Percentiles rank a stretch among this genome's conserved stretches.
phyloP scores from a whole-genome alignment of 73 alveolate species.

The Loxodes magnus region DNA sequence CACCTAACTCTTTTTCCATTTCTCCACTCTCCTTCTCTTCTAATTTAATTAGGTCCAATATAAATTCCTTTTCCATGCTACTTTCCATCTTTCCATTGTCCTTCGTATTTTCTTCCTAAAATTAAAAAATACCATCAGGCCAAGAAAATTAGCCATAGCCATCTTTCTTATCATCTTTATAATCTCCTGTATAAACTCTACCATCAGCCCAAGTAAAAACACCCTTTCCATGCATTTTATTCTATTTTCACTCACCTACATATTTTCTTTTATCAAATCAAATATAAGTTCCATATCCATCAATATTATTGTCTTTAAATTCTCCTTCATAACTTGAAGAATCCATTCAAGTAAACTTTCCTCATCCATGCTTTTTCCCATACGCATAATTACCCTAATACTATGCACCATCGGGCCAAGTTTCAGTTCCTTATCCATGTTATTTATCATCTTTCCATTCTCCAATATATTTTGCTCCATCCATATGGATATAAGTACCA shows the following conservation, averaged over 20 bases:
- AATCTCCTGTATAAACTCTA: slow-evolving; percentile 43
- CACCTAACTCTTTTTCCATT: slow-evolving; percentile 46
- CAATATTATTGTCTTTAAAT: slow-evolving; percentile 45
- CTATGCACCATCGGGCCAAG: slow-evolving; percentile 64
- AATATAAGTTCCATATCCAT: slow-evolving; percentile 58
- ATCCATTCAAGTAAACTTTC: slow-evolving; percentile 36
- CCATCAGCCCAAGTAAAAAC: slow-evolving; percentile 63
- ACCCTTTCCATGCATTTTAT: slow-evolving; percentile 66
- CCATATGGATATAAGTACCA: slow-evolving; percentile 19
- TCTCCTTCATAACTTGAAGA: slow-evolving; percentile 53
- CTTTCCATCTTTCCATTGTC: slow-evolving; percentile 53
- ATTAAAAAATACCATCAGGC: no score
- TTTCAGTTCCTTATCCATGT: slow-evolving; percentile 61
- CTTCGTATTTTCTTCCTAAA: slow-evolving; percentile 28
- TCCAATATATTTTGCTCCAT: slow-evolving; percentile 35
- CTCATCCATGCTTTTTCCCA: slow-evolving; percentile 57
- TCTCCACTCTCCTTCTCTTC: slow-evolving; percentile 50
- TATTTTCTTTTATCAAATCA: slow-evolving; percentile 73
- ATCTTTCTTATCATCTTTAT: slow-evolving; percentile 30
- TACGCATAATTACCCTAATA: slow-evolving; percentile 52
- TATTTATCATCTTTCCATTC: slow-evolving; percentile 42
- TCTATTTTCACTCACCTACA: slow-evolving; percentile 58
- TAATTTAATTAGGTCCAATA: slow-evolving; percentile 27
- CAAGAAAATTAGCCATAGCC: slow-evolving; percentile 39
- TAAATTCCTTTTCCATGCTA: slow-evolving; percentile 61